Evolutionary conservation across 192 early-diverging fungal genomes (phyloP), one percentile per base, ranked within the genome.

Genomic region (Backusella sp.): DNA sequence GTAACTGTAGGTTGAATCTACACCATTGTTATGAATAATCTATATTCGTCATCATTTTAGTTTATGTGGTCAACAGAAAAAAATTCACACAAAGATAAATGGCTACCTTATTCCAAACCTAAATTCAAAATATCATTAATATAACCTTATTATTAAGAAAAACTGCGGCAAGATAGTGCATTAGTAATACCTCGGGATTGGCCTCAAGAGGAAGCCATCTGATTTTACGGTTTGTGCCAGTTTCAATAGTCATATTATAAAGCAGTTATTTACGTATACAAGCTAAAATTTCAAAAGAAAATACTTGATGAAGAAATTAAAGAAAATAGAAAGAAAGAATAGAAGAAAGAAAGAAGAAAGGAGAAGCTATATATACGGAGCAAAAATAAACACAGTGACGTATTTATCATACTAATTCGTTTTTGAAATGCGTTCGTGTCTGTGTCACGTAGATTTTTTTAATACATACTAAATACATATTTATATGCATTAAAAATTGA

Each of bases 131-230:
- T 17, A 49, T 49, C 19, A 28, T 62, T 30, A 23, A 62, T 62
- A 36, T 62, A 15, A 12, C 32, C 19, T 67, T 35, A 52, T 46
- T 59, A 44, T 37, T 56, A 12, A 30, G 44, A 67, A 62, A 62
- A 62, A 62, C 26, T 62, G 26, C 11, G 23, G 56, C 21, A 62
- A 28, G 26, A 1, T 12, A 62, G 74, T 42, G 71, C 8, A 68
- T n/a, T 42, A 23, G 26, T 52, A 65, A 83, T 77, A 94, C 93
- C 32, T 94, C 90, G 42, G 96, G 96, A 71, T 94, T 94, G 0
- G 94, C 92, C 84, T 97, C 96, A 65, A 97, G 90, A 6, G 96
- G 94, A 12, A 95, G 76, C 96, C 96, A 97, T 74, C 79, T 81
- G 3, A 87, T 74, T 72, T 83, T 49, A 49, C 46, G 46, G 19